These are phyloP conservation scores for Endocarpon pusillum DNA, from an alignment of 495 filamentous ascomycete genomes.

Conservation along the genomic window DNA sequence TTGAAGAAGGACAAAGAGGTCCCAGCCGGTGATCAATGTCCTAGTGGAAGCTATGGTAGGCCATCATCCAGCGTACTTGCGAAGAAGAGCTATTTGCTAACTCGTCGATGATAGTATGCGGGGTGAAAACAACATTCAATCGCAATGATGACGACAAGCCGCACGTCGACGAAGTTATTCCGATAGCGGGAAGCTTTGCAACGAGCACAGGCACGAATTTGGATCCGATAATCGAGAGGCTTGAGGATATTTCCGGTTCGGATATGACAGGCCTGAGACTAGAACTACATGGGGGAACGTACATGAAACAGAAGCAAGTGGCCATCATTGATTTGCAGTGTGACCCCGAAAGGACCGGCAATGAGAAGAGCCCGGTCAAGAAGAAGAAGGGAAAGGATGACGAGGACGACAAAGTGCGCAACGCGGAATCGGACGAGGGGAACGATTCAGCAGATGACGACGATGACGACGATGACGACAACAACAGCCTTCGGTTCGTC, in stretches of 20 bases:
- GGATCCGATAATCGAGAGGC: slow-evolving; percentile 42
- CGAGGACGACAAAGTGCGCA: slow-evolving; percentile 18
- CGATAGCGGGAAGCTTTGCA: slow-evolving; percentile 52
- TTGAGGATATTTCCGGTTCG: slow-evolving; percentile 45
- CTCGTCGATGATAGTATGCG: not conserved
- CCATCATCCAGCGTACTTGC: slow-evolving; percentile 19
- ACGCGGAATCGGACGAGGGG: slow-evolving; percentile 21
- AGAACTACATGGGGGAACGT: slow-evolving; percentile 50
- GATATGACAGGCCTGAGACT: slow-evolving; percentile 52
- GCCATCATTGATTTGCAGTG: slow-evolving; percentile 78
- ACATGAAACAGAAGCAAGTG: slow-evolving; percentile 27
- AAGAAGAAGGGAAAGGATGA: slow-evolving; percentile 19
- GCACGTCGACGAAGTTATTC: slow-evolving; percentile 8
- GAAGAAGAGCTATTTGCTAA: slow-evolving; percentile 4
- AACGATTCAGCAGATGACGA: slow-evolving; percentile 16
- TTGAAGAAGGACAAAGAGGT: slow-evolving; percentile 36
- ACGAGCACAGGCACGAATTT: slow-evolving; percentile 33
- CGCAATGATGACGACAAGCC: not conserved
- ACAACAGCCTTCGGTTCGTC: slow-evolving; percentile 50
- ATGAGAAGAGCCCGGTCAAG: slow-evolving; percentile 40
- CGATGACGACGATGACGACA: slow-evolving; percentile 19
- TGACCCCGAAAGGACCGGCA: slow-evolving; percentile 46
- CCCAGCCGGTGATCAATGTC: slow-evolving; percentile 35
- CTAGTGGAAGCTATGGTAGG: slow-evolving; percentile 43
- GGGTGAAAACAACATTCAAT: not conserved